Percentiles rank a stretch among this genome's conserved stretches.
These are phyloP conservation scores for Haplosporangium gracile DNA, from an alignment of 192 early-diverging fungal species.

Conservation along the genomic window DNA sequence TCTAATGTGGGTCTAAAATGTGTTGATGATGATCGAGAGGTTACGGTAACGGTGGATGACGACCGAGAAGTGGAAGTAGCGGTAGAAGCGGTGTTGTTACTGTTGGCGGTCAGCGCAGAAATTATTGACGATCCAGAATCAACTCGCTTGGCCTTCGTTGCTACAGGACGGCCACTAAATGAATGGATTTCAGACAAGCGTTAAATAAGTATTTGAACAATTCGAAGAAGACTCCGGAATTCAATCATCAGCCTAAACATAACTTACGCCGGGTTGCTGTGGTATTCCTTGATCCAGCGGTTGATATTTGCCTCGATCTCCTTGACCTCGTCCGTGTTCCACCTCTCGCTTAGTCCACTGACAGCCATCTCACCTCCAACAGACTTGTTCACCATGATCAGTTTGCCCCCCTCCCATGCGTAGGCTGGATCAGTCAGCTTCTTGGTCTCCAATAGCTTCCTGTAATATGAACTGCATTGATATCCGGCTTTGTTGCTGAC, in stretches of 20 bases:
- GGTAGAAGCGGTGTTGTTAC: neutral
- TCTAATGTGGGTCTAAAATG: slow-evolving; percentile 35
- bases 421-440: slow-evolving; percentile 65
- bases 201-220: neutral
- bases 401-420: slow-evolving; percentile 60
- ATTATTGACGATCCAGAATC: slow-evolving; percentile 19
- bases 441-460: slow-evolving; percentile 60
- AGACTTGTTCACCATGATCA: slow-evolving; percentile 62
- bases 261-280: slow-evolving; percentile 44
- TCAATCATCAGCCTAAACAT: too few relatives aligned
- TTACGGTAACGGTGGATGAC: neutral
- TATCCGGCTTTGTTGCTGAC: slow-evolving; percentile 71
- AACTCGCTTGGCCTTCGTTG: slow-evolving; percentile 10
- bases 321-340: slow-evolving; percentile 64
- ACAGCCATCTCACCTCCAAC: slow-evolving; percentile 52
- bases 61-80: neutral
- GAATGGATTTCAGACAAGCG: too few relatives aligned
- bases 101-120: neutral
- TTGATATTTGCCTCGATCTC: slow-evolving; percentile 61
- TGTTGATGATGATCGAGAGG: neutral
- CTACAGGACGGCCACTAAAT: slow-evolving; percentile 15
- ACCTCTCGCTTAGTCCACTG: slow-evolving; percentile 60
- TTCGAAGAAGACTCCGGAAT: too few relatives aligned
- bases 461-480: slow-evolving; percentile 70
- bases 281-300: slow-evolving; percentile 66